Evolutionary conservation across 1,284 basidiomycete species (phyloP).

Genomic region (Apiotrichum gracile): DNA sequence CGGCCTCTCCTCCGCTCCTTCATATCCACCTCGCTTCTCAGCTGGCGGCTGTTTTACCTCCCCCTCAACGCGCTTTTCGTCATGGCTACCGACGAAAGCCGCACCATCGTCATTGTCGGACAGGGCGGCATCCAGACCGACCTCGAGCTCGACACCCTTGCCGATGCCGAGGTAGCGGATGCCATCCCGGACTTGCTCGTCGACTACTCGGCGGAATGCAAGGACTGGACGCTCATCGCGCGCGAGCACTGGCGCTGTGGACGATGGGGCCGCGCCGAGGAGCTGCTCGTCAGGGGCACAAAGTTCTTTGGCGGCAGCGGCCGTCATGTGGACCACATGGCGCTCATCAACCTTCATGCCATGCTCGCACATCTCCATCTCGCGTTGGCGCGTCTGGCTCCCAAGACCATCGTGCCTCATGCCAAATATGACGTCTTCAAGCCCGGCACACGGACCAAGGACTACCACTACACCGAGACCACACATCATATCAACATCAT

Average conservation of each 20-base stretch:
- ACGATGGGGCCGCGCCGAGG: constrained; percentile 35
- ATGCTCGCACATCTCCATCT: constrained; percentile 78
- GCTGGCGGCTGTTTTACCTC: neutral
- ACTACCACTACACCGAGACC: constrained; percentile 60
- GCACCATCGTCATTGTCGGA: constrained; percentile 31
- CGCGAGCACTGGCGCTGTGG: constrained; percentile 45
- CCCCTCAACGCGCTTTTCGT: neutral
- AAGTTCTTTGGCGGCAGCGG: constrained; percentile 28
- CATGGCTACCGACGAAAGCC: constrained; percentile 19
- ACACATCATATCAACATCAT: constrained; percentile 64
- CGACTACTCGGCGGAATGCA: constrained; percentile 42
- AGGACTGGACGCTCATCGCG: constrained; percentile 46
- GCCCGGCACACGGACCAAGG: constrained; percentile 57
- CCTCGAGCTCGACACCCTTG: constrained; percentile 45
- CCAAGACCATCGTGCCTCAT: constrained; percentile 65
- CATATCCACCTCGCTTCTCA: neutral
- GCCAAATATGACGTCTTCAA: constrained; percentile 65
- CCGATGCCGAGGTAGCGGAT: constrained; percentile 36
- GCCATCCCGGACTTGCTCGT: constrained; percentile 42
- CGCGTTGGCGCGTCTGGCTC: constrained; percentile 68
- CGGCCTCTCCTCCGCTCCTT: too few relatives aligned
- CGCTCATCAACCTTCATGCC: constrained; percentile 59
- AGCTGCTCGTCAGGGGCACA: constrained; percentile 40
- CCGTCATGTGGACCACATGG: constrained; percentile 45
- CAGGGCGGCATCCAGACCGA: constrained; percentile 43